These are phyloP conservation scores for Ricinus communis DNA, from an alignment of 345 rosid species.

Conservation along the genomic window DNA sequence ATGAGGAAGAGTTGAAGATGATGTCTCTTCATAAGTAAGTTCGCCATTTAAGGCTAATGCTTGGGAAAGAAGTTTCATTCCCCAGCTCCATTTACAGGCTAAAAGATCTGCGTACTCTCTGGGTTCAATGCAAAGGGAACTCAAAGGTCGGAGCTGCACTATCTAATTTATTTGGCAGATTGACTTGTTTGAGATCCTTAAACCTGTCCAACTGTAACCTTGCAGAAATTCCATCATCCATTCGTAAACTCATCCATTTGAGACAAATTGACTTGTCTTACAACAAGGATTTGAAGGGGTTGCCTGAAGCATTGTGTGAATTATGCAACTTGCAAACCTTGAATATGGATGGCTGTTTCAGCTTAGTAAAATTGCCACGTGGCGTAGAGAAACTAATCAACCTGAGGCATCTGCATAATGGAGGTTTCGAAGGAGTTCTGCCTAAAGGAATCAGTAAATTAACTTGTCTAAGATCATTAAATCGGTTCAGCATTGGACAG, in stretches of 20 bases:
- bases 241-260: neutral
- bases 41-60: neutral
- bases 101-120: neutral
- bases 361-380: neutral
- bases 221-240: neutral
- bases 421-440: slow-evolving; percentile 2
- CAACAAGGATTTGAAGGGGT: neutral
- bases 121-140: neutral
- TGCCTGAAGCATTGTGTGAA: slow-evolving; percentile 1
- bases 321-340: slow-evolving; percentile 3
- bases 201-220: slow-evolving; percentile 2
- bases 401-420: neutral
- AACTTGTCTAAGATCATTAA: neutral
- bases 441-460: slow-evolving; percentile 9
- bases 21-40: neutral
- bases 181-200: slow-evolving; percentile 8
- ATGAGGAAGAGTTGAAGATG: neutral
- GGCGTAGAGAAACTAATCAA: neutral
- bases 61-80: neutral
- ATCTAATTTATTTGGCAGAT: neutral
- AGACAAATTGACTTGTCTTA: slow-evolving; percentile 7
- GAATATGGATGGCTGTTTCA: neutral
- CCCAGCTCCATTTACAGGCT: neutral
- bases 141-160: neutral
- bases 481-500: neutral